Evolutionary conservation across 2,329 filamentous ascomycete genomes (phyloP).

Genomic region (Colletotrichum sp.): DNA sequence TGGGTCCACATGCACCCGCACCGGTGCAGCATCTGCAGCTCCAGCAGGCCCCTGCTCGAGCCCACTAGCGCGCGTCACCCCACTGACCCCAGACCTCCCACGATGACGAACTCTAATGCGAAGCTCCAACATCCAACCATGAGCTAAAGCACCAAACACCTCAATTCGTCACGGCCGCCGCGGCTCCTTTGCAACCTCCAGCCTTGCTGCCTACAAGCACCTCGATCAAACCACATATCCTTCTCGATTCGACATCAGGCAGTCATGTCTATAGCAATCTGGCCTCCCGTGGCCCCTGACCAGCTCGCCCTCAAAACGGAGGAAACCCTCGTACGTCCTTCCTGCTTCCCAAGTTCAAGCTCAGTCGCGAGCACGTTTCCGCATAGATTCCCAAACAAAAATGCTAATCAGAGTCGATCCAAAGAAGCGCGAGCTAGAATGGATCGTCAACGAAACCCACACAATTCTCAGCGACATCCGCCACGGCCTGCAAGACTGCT

Average conservation of each 20-base stretch:
- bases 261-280: slow-evolving; percentile 63
- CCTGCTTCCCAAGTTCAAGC: no score
- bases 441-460: slow-evolving; percentile 58
- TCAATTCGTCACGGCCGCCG: neutral
- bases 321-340: slow-evolving; percentile 52
- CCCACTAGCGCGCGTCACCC: neutral
- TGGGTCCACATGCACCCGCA: neutral
- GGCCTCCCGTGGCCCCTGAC: slow-evolving; percentile 56
- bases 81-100: neutral
- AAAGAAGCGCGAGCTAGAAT: slow-evolving; percentile 58
- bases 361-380: neutral
- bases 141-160: neutral
- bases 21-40: neutral
- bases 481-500: slow-evolving; percentile 84
- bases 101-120: slow-evolving; percentile 3
- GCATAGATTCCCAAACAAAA: neutral
- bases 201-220: neutral
- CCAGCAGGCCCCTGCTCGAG: neutral
- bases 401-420: slow-evolving; percentile 33
- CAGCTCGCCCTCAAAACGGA: slow-evolving; percentile 56
- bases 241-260: neutral
- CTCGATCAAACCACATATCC: neutral
- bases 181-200: neutral
- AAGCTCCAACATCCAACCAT: slow-evolving; percentile 10
- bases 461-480: slow-evolving; percentile 55